Evolutionary conservation across 306 rosid genomes (phyloP).

Genomic region (Sechiopsis laciniata): DNA sequence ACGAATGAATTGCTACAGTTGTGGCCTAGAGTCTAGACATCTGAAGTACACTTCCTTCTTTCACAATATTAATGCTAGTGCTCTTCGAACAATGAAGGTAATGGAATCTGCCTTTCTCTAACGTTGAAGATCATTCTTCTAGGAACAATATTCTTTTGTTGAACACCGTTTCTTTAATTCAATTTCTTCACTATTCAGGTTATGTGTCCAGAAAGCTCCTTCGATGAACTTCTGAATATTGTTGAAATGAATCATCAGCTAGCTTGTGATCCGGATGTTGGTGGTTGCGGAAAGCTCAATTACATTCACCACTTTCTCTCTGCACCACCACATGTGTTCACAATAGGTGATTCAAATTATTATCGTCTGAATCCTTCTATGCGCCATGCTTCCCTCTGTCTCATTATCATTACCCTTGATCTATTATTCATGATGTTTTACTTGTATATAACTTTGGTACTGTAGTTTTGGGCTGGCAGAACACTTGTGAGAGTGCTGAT

Average conservation of each 20-base stretch:
- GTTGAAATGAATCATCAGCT: slow-evolving; percentile 89
- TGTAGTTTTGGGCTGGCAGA: slow-evolving; percentile 98
- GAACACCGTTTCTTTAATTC: slow-evolving; percentile 24
- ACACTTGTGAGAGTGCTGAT: slow-evolving; percentile 71
- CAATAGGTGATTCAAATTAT: slow-evolving; percentile 53
- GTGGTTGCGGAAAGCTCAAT: slow-evolving; percentile 88
- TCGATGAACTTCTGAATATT: slow-evolving; percentile 65
- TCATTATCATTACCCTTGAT: neutral
- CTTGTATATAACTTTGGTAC: slow-evolving; percentile 20
- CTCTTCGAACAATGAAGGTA: slow-evolving; percentile 91
- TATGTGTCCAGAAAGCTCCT: slow-evolving; percentile 57
- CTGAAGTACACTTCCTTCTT: slow-evolving; percentile 89
- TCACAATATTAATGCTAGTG: slow-evolving; percentile 90
- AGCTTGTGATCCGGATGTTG: slow-evolving; percentile 74
- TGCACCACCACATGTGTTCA: slow-evolving; percentile 78
- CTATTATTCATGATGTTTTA: neutral
- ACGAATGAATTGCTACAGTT: slow-evolving; percentile 76
- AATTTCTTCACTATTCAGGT: slow-evolving; percentile 43
- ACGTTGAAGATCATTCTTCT: slow-evolving; percentile 19
- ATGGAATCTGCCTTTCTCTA: slow-evolving; percentile 21
- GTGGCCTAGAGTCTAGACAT: slow-evolving; percentile 77
- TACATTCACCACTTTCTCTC: slow-evolving; percentile 84
- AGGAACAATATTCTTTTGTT: slow-evolving; percentile 22
- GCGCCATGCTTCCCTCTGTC: neutral
- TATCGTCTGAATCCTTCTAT: neutral